Percentiles rank a stretch among this genome's conserved stretches.
Conservation (phyloP, 768 basidiomycete genomes). For the Suillus cothurnatus region DNA sequence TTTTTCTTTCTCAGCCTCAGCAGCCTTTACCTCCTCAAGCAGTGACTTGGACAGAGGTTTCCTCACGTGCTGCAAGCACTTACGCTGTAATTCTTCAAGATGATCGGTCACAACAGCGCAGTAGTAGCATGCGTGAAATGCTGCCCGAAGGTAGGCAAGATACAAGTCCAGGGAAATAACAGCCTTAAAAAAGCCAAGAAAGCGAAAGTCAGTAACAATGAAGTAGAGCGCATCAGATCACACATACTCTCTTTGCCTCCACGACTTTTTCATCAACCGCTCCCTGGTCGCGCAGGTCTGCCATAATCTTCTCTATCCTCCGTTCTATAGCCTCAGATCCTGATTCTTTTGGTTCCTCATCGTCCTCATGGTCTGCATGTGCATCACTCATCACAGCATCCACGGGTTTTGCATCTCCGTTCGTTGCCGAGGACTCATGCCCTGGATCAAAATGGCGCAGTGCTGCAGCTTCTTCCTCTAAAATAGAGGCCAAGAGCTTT, state of each 20-base stretch:
- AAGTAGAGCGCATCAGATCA: constrained; percentile 5
- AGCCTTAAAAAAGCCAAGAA: constrained; percentile 49
- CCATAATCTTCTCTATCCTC: constrained; percentile 75
- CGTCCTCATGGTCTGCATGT: constrained; percentile 41
- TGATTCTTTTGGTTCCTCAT: constrained; percentile 59
- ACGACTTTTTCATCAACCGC: constrained; percentile 64
- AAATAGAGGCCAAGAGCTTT: constrained; percentile 65
- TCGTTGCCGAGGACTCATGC: constrained; percentile 22
- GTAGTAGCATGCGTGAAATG: constrained; percentile 96
- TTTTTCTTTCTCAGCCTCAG: constrained; percentile 45
- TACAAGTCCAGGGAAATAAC: constrained; percentile 88
- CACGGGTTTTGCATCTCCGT: constrained; percentile 30
- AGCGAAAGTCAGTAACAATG: constrained; percentile 12
- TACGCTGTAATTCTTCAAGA: constrained; percentile 92
- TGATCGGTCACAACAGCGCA: constrained; percentile 93
- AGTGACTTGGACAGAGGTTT: constrained; percentile 66
- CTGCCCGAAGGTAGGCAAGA: constrained; percentile 89
- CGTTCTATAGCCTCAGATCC: constrained; percentile 83
- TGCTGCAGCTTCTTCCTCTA: constrained; percentile 70
- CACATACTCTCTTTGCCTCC: constrained; percentile 70
- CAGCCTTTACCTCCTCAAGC: constrained; percentile 62
- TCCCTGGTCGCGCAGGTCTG: constrained; percentile 68
- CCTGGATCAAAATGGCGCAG: constrained; percentile 47
- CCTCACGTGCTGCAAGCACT: constrained; percentile 91
- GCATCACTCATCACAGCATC: constrained; percentile 34